phyloP scores from a whole-genome alignment of 2,329 filamentous ascomycete genomes.

The Penicillium sp. region DNA sequence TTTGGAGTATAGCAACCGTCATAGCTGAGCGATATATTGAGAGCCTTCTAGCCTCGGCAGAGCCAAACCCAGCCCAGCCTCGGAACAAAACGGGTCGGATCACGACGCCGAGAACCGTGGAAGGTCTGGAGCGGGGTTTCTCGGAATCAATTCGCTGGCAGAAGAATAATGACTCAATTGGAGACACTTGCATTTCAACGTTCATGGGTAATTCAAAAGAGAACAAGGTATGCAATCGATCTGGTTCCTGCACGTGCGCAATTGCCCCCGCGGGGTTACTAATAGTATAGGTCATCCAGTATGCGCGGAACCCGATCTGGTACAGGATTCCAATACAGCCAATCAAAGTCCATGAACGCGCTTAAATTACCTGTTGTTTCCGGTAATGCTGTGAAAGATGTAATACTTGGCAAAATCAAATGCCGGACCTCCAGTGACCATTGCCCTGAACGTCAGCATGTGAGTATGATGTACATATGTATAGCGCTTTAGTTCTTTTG shows the following conservation, averaged over 20 bases:
- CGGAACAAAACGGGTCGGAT: constrained; percentile 22
- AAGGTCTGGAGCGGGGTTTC: neutral
- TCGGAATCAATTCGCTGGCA: neutral
- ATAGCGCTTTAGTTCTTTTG: neutral
- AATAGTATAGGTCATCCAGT: constrained; percentile 8
- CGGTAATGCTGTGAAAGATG: neutral
- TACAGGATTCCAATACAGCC: neutral
- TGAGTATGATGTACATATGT: constrained; percentile 8
- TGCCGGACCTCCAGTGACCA: constrained; percentile 13
- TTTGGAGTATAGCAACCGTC: neutral
- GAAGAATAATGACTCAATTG: neutral
- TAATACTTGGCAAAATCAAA: constrained; percentile 7
- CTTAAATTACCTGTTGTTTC: neutral
- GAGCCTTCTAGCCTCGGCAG: constrained; percentile 10
- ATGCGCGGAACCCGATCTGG: constrained; percentile 2
- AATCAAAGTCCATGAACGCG: constrained; percentile 1
- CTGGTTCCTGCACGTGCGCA: constrained; percentile 18
- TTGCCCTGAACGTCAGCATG: constrained; percentile 19
- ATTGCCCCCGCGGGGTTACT: constrained; percentile 16
- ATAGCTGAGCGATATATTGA: constrained; percentile 3
- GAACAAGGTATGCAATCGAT: neutral
- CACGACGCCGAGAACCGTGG: constrained; percentile 2
- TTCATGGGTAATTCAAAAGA: neutral
- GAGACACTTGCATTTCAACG: neutral
- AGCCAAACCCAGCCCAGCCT: constrained; percentile 10